Evolutionary conservation across 2,329 filamentous ascomycete genomes (phyloP).

Genomic region (Trichoderma lentiforme): DNA sequence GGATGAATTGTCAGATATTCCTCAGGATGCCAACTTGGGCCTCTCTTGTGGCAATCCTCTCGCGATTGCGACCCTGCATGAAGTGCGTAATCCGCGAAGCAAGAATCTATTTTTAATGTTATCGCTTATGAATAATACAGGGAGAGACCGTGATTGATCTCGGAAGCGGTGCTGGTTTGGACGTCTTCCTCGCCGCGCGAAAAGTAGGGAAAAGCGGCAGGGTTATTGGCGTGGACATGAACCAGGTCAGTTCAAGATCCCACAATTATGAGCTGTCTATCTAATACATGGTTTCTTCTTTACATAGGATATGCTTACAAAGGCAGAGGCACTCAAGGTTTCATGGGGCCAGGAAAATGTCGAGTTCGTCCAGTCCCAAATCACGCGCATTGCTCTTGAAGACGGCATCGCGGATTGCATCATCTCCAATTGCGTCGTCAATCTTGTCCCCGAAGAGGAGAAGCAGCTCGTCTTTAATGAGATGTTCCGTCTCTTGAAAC

Average conservation of each 20-base stretch:
- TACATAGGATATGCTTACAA: conserved; percentile 49
- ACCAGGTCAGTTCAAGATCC: conserved; percentile 40
- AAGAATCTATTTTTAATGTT: background rate
- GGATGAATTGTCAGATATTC: conserved; percentile 45
- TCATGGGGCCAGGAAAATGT: conserved; percentile 42
- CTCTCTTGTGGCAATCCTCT: conserved; percentile 54
- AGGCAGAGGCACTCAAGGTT: conserved; percentile 44
- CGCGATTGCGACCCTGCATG: conserved; percentile 44
- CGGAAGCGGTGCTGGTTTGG: conserved; percentile 56
- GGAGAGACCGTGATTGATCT: conserved; percentile 58
- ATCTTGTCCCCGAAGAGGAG: conserved; percentile 52
- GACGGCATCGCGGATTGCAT: conserved; percentile 46
- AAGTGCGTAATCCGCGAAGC: conserved; percentile 31
- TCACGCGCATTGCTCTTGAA: conserved; percentile 48
- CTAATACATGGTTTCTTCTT: background rate
- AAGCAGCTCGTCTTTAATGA: conserved; percentile 55
- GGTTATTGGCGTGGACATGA: conserved; percentile 60
- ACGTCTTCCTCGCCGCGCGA: conserved; percentile 52
- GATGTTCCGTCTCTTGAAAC: conserved; percentile 55
- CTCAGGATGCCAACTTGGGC: conserved; percentile 49
- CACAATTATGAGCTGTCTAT: background rate
- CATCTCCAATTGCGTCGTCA: conserved; percentile 63
- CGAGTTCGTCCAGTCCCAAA: conserved; percentile 48
- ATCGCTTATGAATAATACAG: conserved; percentile 18
- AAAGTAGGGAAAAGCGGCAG: conserved; percentile 47